phyloP scores from a whole-genome alignment of 805 yeast genomes.

The Cyberlindnera euphorbiae region DNA sequence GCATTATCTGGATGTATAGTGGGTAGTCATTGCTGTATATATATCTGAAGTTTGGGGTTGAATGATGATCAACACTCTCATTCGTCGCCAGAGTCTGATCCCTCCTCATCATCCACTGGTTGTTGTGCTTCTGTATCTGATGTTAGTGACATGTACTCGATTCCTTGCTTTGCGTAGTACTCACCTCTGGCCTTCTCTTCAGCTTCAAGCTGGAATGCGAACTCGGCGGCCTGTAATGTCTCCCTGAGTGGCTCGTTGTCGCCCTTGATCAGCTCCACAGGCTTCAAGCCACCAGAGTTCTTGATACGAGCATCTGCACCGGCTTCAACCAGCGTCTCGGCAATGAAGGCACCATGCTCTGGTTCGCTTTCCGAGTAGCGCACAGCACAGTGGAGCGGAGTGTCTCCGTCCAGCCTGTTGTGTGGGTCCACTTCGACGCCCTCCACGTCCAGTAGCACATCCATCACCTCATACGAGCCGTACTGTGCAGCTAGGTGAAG shows the following conservation, averaged over 20 bases:
- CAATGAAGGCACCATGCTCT: conserved; percentile 74
- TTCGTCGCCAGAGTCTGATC: conserved; percentile 20
- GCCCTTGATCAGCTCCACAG: conserved; percentile 61
- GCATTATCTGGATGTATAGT: too few relatives aligned
- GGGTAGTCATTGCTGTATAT: neutral
- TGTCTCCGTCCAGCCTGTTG: conserved; percentile 68
- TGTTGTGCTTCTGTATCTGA: conserved; percentile 28
- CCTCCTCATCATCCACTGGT: conserved; percentile 29
- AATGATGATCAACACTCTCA: neutral
- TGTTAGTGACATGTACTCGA: conserved; percentile 14
- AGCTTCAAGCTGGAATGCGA: conserved; percentile 45
- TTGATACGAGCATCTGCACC: conserved; percentile 75
- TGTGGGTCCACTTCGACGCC: conserved; percentile 87
- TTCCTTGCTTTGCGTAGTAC: conserved; percentile 7
- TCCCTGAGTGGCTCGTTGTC: conserved; percentile 53
- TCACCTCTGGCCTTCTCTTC: conserved; percentile 33
- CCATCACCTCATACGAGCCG: conserved; percentile 86
- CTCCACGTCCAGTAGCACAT: conserved; percentile 74
- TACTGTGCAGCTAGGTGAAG: conserved; percentile 76
- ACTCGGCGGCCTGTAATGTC: conserved; percentile 77
- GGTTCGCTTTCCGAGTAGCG: conserved; percentile 64
- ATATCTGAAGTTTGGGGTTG: too few relatives aligned
- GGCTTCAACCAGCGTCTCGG: conserved; percentile 81
- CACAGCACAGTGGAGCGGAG: conserved; percentile 87
- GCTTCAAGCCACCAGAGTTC: conserved; percentile 64